These are phyloP conservation scores for Boletus reticuloceps DNA, from an alignment of 768 basidiomycete species.

Conservation along the genomic window DNA sequence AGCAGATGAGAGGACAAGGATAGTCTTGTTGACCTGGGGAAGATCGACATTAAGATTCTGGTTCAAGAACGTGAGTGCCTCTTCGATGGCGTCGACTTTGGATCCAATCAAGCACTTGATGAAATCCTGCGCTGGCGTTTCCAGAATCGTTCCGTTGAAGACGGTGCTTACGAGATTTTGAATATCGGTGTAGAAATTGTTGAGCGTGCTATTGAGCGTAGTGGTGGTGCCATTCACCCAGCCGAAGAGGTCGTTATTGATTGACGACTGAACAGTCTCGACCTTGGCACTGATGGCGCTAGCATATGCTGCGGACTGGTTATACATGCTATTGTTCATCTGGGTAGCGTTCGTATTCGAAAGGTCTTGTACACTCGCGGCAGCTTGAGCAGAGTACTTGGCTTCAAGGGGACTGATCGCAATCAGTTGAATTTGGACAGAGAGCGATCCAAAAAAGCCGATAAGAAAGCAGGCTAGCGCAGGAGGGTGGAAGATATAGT, in stretches of 20 bases:
- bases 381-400: conserved; percentile 63
- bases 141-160: conserved; percentile 84
- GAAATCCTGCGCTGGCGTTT: conserved; percentile 81
- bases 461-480: conserved; percentile 90
- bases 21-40: conserved; percentile 69
- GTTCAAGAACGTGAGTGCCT: conserved; percentile 88
- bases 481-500: conserved; percentile 89
- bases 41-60: conserved; percentile 81
- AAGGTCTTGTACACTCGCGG: conserved; percentile 61
- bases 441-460: conserved; percentile 86
- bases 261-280: conserved; percentile 61
- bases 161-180: conserved; percentile 73
- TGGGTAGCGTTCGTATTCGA: conserved; percentile 67
- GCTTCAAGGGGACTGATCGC: conserved; percentile 72
- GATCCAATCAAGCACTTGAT: conserved; percentile 84
- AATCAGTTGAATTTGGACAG: conserved; percentile 82
- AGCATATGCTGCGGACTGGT: conserved; percentile 78
- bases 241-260: conserved; percentile 88
- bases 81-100: conserved; percentile 84
- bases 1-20: conserved; percentile 72
- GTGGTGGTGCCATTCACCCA: conserved; percentile 95
- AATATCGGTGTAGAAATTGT: conserved; percentile 82
- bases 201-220: conserved; percentile 83
- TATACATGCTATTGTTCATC: conserved; percentile 81
- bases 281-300: conserved; percentile 72